Conservation (phyloP, 306 rosid genomes). For the Acmispon strigosus region DNA sequence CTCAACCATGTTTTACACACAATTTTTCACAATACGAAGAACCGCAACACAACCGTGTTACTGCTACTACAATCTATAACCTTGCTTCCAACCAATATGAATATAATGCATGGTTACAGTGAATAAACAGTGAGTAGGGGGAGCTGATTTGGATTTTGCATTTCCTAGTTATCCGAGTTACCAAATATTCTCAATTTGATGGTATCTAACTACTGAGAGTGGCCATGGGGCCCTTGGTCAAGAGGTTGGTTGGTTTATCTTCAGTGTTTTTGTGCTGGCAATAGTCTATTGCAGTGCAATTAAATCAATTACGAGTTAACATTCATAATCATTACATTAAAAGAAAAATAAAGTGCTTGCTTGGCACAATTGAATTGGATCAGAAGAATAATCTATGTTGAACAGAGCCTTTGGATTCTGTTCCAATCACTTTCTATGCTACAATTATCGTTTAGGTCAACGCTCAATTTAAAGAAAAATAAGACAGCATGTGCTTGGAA, state of each 20-base stretch:
- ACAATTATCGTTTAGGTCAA: slow-evolving; percentile 11
- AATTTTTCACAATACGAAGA: too few relatives aligned
- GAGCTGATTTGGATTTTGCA: slow-evolving; percentile 41
- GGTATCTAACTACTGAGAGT: background rate
- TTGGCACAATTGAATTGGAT: background rate
- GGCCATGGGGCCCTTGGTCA: slow-evolving; percentile 40
- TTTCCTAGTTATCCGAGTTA: slow-evolving; percentile 19
- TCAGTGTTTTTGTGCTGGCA: slow-evolving; percentile 34
- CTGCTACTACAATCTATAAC: too few relatives aligned
- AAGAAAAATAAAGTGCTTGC: background rate
- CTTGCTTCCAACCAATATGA: background rate
- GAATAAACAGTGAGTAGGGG: slow-evolving; percentile 23
- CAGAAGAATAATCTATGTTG: background rate
- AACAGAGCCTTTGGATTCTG: background rate
- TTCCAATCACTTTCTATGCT: slow-evolving; percentile 1
- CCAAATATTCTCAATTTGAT: slow-evolving; percentile 41
- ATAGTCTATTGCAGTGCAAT: background rate
- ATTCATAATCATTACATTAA: background rate
- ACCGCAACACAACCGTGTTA: too few relatives aligned
- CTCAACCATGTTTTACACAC: too few relatives aligned
- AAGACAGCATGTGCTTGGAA: slow-evolving; percentile 26
- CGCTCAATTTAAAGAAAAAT: background rate
- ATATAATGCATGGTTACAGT: slow-evolving; percentile 5
- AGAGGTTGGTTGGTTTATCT: slow-evolving; percentile 56
- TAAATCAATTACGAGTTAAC: background rate